Conservation (phyloP, 108 stramenopile species). For the Aurantiochytrium sp. region DNA sequence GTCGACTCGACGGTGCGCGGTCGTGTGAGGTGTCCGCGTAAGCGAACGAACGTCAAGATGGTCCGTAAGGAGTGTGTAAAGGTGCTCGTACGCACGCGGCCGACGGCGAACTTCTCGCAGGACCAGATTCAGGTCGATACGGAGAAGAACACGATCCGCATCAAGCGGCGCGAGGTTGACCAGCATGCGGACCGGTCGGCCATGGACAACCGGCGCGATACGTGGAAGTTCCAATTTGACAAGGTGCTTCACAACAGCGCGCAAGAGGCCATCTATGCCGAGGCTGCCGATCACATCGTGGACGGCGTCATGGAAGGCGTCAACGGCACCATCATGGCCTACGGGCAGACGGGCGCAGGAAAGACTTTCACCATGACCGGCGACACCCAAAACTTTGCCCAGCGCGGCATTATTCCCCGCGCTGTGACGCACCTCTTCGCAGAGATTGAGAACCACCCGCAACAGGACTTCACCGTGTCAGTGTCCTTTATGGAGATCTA, state of each 20-base stretch:
- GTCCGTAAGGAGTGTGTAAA: constrained; percentile 45
- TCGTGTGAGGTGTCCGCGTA: no score
- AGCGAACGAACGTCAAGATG: no score
- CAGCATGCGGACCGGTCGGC: neutral
- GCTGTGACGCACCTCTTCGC: constrained; percentile 46
- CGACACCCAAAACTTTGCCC: constrained; percentile 46
- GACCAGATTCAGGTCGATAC: constrained; percentile 49
- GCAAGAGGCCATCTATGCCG: constrained; percentile 49
- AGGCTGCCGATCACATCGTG: constrained; percentile 48
- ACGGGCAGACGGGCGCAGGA: constrained; percentile 54
- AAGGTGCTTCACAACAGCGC: constrained; percentile 64
- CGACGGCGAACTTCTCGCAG: constrained; percentile 56
- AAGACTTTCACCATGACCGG: constrained; percentile 57
- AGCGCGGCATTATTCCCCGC: constrained; percentile 50
- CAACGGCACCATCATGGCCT: constrained; percentile 50
- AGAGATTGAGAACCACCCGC: constrained; percentile 35
- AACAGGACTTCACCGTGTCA: constrained; percentile 37
- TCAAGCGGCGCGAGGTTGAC: neutral
- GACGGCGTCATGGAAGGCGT: constrained; percentile 45
- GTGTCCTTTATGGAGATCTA: constrained; percentile 53
- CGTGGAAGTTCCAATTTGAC: constrained; percentile 57
- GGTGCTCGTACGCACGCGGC: constrained; percentile 62
- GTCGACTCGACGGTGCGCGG: no score
- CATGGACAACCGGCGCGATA: constrained; percentile 45
- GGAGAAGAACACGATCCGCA: constrained; percentile 5